Percentiles rank a stretch among this genome's conserved stretches.
These are phyloP conservation scores for Orobanche coerulescens DNA, from an alignment of 257 asterid species.

Conservation along the genomic window DNA sequence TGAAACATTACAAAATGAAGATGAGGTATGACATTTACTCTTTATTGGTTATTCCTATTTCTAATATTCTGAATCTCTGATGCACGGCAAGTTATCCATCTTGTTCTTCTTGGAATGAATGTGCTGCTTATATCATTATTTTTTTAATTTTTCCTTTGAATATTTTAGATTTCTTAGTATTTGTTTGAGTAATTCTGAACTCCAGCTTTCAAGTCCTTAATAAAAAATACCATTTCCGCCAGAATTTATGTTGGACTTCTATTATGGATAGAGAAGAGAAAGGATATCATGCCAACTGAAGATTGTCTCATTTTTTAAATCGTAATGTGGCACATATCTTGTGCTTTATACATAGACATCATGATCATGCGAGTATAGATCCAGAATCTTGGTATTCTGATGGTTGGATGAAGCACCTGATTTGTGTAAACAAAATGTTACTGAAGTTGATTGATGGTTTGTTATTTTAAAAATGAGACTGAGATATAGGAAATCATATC, in stretches of 20 bases:
- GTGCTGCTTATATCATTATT: not conserved
- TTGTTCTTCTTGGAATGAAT: not conserved
- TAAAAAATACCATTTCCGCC: not conserved
- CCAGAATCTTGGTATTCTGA: constrained; percentile 8
- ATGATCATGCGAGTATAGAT: constrained; percentile 10
- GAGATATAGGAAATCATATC: not conserved
- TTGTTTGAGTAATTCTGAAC: not conserved
- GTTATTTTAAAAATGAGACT: not conserved
- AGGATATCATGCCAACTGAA: not conserved
- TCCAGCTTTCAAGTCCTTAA: not conserved
- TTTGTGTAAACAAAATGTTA: not conserved
- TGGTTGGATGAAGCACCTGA: not conserved
- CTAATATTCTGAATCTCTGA: too few species aligned
- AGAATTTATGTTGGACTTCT: not conserved
- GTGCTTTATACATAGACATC: not conserved
- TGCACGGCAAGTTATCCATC: not conserved
- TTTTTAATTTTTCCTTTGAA: not conserved
- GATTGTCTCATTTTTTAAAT: not conserved
- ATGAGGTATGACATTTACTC: constrained; percentile 43
- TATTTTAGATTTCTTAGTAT: not conserved
- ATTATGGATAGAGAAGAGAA: not conserved
- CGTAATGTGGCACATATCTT: not conserved
- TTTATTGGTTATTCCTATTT: constrained; percentile 12
- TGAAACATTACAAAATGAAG: constrained; percentile 37
- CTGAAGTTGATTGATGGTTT: constrained; percentile 14